phyloP scores from a whole-genome alignment of 768 basidiomycete species.

The Xerocomus spinulosus region DNA sequence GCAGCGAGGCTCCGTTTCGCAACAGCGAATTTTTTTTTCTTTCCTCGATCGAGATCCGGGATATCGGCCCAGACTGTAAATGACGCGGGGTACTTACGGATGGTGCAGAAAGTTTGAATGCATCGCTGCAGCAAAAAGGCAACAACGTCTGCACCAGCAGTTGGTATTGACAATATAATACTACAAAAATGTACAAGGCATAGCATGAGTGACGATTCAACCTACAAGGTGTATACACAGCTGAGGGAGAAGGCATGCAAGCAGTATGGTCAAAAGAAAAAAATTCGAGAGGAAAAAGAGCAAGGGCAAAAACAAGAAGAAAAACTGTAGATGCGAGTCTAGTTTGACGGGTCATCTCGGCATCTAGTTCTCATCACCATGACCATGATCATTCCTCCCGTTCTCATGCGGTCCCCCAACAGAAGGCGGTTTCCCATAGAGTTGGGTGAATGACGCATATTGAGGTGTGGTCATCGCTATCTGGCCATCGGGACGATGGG shows the following conservation, averaged over 20 bases:
- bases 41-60: constrained; percentile 27
- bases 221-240: constrained; percentile 28
- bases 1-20: constrained; percentile 28
- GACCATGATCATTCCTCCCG: constrained; percentile 26
- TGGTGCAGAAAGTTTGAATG: constrained; percentile 1
- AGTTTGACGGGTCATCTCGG: constrained; percentile 12
- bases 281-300: constrained; percentile 14
- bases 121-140: constrained; percentile 3
- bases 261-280: constrained; percentile 6
- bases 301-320: neutral
- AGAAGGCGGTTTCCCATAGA: constrained; percentile 39
- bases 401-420: constrained; percentile 29
- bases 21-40: constrained; percentile 22
- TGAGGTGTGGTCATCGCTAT: constrained; percentile 32
- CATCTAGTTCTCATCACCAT: constrained; percentile 31
- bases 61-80: constrained; percentile 19
- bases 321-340: constrained; percentile 15
- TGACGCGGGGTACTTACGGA: constrained; percentile 22
- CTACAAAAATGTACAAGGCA: constrained; percentile 26
- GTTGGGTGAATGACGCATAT: constrained; percentile 37
- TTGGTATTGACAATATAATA: constrained; percentile 29
- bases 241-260: constrained; percentile 15
- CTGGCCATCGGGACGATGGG: constrained; percentile 39
- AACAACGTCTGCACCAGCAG: constrained; percentile 21
- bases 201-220: constrained; percentile 18